Evolutionary conservation across 495 filamentous ascomycete genomes (phyloP).

Genomic region (Glonium stellatum): DNA sequence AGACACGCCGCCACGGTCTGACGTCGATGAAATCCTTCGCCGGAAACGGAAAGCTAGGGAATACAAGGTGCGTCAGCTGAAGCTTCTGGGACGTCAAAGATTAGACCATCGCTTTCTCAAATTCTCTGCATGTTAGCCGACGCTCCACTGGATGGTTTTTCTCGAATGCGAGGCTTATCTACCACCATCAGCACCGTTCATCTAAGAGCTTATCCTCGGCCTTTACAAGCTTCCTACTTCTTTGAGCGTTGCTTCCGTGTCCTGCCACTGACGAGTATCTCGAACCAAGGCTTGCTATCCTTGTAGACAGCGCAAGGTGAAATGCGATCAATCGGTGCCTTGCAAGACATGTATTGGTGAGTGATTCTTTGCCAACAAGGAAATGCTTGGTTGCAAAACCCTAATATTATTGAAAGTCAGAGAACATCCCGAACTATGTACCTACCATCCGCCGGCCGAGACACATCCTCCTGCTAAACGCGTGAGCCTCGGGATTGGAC

Average conservation of each 20-base stretch:
- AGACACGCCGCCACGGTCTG: constrained; percentile 21
- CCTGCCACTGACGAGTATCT: not conserved
- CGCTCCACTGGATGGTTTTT: not conserved
- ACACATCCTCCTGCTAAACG: constrained; percentile 29
- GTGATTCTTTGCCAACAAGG: not conserved
- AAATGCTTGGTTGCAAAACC: no score
- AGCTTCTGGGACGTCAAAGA: not conserved
- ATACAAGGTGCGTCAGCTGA: constrained; percentile 30
- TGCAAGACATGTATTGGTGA: constrained; percentile 30
- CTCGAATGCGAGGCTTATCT: not conserved
- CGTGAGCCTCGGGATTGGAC: constrained; percentile 20
- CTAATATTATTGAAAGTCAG: constrained; percentile 20
- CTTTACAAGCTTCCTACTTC: not conserved
- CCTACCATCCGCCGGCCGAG: constrained; percentile 37
- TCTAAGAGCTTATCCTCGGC: not conserved
- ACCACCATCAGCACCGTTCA: not conserved
- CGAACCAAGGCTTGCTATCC: constrained; percentile 34
- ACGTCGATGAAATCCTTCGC: constrained; percentile 39
- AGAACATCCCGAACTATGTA: constrained; percentile 39
- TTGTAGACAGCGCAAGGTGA: constrained; percentile 38
- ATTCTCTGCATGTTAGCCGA: not conserved
- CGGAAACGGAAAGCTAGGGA: constrained; percentile 38
- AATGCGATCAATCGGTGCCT: constrained; percentile 30
- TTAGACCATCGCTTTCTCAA: not conserved
- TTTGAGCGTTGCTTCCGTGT: not conserved